Conservation (phyloP, 2,329 filamentous ascomycete genomes). For the Clonostachys solani region DNA sequence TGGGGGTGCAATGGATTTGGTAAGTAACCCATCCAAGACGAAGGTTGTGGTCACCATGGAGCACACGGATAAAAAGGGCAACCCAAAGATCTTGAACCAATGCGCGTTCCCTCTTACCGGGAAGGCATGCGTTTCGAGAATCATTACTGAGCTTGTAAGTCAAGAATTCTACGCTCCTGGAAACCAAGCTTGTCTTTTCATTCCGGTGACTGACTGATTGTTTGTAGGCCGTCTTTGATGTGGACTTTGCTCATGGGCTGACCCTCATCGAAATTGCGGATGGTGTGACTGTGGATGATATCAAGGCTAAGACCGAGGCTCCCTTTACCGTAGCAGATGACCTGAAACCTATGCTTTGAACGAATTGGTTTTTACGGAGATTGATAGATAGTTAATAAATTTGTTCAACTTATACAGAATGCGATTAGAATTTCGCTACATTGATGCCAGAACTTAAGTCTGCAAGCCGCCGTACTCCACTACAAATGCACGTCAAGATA, state of each 20-base stretch:
- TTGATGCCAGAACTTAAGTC: no score
- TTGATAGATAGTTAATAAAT: no score
- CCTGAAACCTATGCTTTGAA: constrained; percentile 1
- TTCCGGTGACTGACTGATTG: constrained; percentile 3
- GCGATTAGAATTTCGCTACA: no score
- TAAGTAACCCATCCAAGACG: constrained; percentile 66
- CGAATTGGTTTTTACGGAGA: no score
- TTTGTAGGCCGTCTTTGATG: constrained; percentile 62
- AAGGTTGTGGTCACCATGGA: constrained; percentile 71
- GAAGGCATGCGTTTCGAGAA: constrained; percentile 63
- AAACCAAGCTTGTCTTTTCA: background rate
- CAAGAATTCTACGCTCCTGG: background rate
- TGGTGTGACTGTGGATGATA: constrained; percentile 63
- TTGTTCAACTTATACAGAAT: no score
- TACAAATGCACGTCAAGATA: no score
- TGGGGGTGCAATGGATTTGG: constrained; percentile 73
- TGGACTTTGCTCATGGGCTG: constrained; percentile 58
- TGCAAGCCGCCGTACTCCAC: no score
- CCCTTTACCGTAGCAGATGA: constrained; percentile 47
- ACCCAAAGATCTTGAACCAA: constrained; percentile 60
- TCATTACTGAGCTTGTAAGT: constrained; percentile 69
- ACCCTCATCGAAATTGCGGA: constrained; percentile 69
- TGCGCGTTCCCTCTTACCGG: constrained; percentile 65
- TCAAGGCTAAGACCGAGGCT: constrained; percentile 67
- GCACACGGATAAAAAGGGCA: constrained; percentile 65